Evolutionary conservation across 2,329 filamentous ascomycete genomes (phyloP), one percentile per base, ranked within the genome.

Genomic region (Biscogniauxia sp.): DNA sequence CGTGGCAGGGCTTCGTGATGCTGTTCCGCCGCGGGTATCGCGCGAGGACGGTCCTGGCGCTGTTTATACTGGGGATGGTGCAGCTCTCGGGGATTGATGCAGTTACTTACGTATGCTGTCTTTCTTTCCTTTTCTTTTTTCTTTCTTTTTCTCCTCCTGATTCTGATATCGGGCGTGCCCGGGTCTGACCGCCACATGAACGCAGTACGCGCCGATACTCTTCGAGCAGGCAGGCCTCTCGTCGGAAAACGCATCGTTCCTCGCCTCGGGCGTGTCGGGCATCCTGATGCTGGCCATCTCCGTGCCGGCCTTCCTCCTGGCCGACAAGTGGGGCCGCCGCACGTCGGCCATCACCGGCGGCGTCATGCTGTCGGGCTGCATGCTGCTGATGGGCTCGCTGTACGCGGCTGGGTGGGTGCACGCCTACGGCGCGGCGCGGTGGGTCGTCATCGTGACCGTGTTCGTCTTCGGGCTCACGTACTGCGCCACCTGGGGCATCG

Each of bases 41-140:
- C 13, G 73, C 74, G 4, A 76, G 79, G 2, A 85, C 83, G 0
- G 70, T 78, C 0, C 72, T 88, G 19, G 84, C 80, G 0, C 75
- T 69, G 53, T 70, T 70, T 28, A 64, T 70, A 3, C 80, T 88
- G 69, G 80, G 77, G 1, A 84, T 87, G 78, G 79, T 84, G 32
- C 86, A 89, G 65, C 73, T 88, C 0, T 83, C 78, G 26, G 85
- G 86, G 0, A 88, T 88, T 55, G 86, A 89, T 64, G 86, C 83
- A 0, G 80, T 88, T 5, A 76, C 87, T 23, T 88, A 86, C 60
- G 83, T 84, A 68, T 69, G 79, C 75, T 20, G 3, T 26, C 4
- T 4, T 25, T 51, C 13, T 2, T 6, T 11, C 6, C 9, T n/a
- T 11, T 41, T 5, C 20, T 41, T 11, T 49, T 45, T 7, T 57